phyloP scores from a whole-genome alignment of 345 rosid genomes.

The Eutrema japonicum region DNA sequence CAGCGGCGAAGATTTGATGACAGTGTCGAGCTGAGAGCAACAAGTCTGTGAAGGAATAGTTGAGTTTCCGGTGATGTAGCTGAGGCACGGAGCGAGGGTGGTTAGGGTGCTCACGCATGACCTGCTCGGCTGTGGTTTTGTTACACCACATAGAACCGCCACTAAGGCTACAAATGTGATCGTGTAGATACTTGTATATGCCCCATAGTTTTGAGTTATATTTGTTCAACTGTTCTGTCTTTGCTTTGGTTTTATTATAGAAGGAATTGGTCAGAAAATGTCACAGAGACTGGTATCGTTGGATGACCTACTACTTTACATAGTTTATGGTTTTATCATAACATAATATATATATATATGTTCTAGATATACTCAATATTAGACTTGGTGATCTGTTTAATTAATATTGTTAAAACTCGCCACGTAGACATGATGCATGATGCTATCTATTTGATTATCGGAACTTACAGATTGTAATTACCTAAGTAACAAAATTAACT shows the following conservation, averaged over 20 bases:
- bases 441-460: neutral
- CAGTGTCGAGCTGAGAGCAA: slow-evolving; percentile 61
- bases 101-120: slow-evolving; percentile 51
- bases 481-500: slow-evolving; percentile 1
- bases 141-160: slow-evolving; percentile 48
- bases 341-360: neutral
- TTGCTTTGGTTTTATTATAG: slow-evolving; percentile 29
- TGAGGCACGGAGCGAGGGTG: slow-evolving; percentile 60
- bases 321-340: slow-evolving; percentile 24
- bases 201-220: slow-evolving; percentile 40
- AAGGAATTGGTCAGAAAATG: slow-evolving; percentile 17
- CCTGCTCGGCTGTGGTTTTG: slow-evolving; percentile 37
- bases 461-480: slow-evolving; percentile 5
- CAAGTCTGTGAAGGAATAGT: slow-evolving; percentile 65
- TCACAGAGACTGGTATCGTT: slow-evolving; percentile 37
- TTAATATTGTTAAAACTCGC: neutral
- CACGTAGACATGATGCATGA: neutral
- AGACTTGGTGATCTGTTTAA: too few species aligned
- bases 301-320: slow-evolving; percentile 41
- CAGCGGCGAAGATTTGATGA: slow-evolving; percentile 63
- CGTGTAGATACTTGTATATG: slow-evolving; percentile 23
- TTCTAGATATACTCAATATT: too few species aligned
- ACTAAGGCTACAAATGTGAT: slow-evolving; percentile 43
- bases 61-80: slow-evolving; percentile 64
- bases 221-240: slow-evolving; percentile 11